Conservation (phyloP, 1,284 basidiomycete genomes). For the Exobasidium rhododendri region DNA sequence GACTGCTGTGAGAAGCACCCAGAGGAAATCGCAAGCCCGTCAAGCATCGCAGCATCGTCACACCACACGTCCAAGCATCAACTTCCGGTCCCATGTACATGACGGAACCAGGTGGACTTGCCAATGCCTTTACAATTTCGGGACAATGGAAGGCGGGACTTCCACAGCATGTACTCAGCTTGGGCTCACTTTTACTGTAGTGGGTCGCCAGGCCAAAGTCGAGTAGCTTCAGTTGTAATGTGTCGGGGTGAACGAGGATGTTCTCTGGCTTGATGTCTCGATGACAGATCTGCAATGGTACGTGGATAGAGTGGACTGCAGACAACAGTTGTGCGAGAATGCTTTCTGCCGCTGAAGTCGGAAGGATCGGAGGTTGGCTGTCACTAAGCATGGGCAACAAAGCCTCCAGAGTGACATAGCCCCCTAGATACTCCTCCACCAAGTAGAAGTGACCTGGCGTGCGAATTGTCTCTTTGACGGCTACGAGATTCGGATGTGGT, state of each 20-base stretch:
- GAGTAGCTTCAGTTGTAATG: constrained; percentile 57
- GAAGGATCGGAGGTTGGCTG: constrained; percentile 42
- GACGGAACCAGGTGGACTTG: constrained; percentile 59
- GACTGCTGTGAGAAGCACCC: constrained; percentile 59
- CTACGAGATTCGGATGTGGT: constrained; percentile 61
- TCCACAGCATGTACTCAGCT: constrained; percentile 63
- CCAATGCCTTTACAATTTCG: constrained; percentile 60
- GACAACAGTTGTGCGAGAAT: constrained; percentile 61
- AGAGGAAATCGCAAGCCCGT: constrained; percentile 60
- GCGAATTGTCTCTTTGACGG: constrained; percentile 60
- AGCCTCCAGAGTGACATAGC: constrained; percentile 56
- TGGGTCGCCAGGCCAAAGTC: constrained; percentile 63
- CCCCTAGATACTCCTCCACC: constrained; percentile 60
- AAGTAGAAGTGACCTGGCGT: constrained; percentile 63
- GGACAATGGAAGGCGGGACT: constrained; percentile 61
- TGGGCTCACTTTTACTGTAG: constrained; percentile 60
- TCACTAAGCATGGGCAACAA: constrained; percentile 34
- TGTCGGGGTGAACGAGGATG: constrained; percentile 56
- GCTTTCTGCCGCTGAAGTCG: constrained; percentile 47
- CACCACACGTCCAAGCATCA: constrained; percentile 63
- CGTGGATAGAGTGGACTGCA: constrained; percentile 60
- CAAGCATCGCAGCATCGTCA: constrained; percentile 61
- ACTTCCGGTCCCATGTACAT: constrained; percentile 60
- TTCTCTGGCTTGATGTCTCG: constrained; percentile 62
- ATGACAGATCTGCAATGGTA: constrained; percentile 60